Evolutionary conservation across 2,329 filamentous ascomycete species (phyloP), one percentile per base, ranked within the genome.

Genomic region (Pseudonectria buxi): DNA sequence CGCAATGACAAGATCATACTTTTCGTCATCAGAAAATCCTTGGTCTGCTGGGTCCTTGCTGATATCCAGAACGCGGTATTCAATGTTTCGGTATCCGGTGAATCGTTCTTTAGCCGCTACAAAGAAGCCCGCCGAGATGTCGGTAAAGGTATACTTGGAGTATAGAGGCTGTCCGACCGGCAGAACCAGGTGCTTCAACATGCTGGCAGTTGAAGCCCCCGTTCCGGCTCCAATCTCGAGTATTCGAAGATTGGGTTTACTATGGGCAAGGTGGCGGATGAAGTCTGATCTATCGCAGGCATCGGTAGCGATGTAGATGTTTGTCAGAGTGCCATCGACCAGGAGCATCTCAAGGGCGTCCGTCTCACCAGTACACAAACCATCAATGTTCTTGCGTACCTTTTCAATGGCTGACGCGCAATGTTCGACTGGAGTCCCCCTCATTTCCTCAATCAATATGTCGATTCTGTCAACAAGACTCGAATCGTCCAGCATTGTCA

Each of bases 151-250:
- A 35, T 62, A 63, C 2, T 32, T 37, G 6, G 32, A 43, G 38
- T 55, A 56, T 24, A 48, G 33, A 4, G 42, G 33, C 9, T 36
- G 40, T 7, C 45, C 44, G 16, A 38, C 33, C 2, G 34, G 31
- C 15, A 40, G 30, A 7, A 28, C 33, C 3, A 55, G 41, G 9
- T 38, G 36, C 2, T 37, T 32, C 3, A 71, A 45, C 5, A 70
- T 47, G 2, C 34, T 36, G 3, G 53, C 45, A 0, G 61, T 61
- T 7, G 58, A 52, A 7, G 51, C 53, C 5, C 63, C 62, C 1
- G 58, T 67, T 1, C 63, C 63, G 2, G 59, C 62, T 3, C 64
- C 65, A 12, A 68, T 51, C 36, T 69, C 65, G 1, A 69, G 49
- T 26, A 68, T 53, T 4, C 55, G 49, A 9, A 66, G 45, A 10